Percentiles rank a stretch among this genome's conserved stretches.
Conservation (phyloP, 805 yeast species). For the Candida qinlingensis region DNA sequence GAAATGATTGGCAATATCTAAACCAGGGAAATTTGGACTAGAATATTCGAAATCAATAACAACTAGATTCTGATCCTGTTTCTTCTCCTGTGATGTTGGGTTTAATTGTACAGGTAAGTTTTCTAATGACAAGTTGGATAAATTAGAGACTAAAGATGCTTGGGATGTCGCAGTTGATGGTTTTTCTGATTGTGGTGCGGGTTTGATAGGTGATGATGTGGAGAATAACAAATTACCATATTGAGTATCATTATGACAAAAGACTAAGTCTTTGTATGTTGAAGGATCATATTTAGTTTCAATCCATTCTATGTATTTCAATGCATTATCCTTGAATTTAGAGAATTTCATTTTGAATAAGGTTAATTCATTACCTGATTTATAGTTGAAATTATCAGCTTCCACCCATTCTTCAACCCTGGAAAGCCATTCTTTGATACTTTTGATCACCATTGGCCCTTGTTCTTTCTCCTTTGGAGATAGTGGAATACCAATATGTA, state of each 20-base stretch:
- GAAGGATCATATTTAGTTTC: constrained; percentile 38
- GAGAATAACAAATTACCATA: constrained; percentile 82
- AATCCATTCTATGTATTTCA: constrained; percentile 60
- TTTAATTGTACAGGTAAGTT: constrained; percentile 23
- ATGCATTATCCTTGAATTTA: constrained; percentile 43
- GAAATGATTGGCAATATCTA: constrained; percentile 88
- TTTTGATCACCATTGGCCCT: constrained; percentile 68
- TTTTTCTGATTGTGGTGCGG: constrained; percentile 7
- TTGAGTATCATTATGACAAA: constrained; percentile 96
- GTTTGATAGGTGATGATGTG: constrained; percentile 45
- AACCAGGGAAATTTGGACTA: constrained; percentile 85
- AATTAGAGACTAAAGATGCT: constrained; percentile 10
- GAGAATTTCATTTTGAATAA: constrained; percentile 43
- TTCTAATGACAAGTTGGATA: constrained; percentile 22
- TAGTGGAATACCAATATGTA: constrained; percentile 75
- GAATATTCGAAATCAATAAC: constrained; percentile 97
- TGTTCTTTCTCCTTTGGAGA: constrained; percentile 45
- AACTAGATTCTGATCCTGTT: constrained; percentile 68
- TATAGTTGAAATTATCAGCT: constrained; percentile 27
- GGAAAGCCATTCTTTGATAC: constrained; percentile 66
- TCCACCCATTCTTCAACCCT: constrained; percentile 41
- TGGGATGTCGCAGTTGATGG: constrained; percentile 4
- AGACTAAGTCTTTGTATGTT: constrained; percentile 51
- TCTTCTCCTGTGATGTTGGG: constrained; percentile 32
- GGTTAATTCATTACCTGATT: constrained; percentile 26